Base-by-base conservation (phyloP, 1,284 basidiomycete genomes). In the Moniliella sp. region DNA sequence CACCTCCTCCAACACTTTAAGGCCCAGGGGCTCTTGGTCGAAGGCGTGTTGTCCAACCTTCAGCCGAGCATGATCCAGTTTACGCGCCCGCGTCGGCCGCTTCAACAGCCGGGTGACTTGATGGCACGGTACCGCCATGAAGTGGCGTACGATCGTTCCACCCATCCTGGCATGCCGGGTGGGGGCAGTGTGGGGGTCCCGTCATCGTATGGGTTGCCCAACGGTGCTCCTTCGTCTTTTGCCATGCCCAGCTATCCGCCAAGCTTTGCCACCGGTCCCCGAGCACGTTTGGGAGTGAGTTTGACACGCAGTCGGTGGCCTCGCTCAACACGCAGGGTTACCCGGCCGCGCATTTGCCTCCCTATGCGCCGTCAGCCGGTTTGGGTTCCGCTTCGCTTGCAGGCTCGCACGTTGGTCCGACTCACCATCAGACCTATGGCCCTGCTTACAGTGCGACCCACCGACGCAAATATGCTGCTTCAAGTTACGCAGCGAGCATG, bases 1-100 rank as follows among this genome's bases (percentile, higher is more conserved):
- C 86, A 88, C 60, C 74, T 99, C 33, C 70, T 99, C 33, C 91
- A 84, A 1, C 91, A 97, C 61, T 97, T 88, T 73, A 97, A 97
- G 66, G 88, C 94, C 64, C 84, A 80, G 63, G 74, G 68, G 35
- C 76, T 74, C 51, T 74, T 99, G 30, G 91, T 99, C 16, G 91
- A 99, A 62, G 91, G 91, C 2, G 82, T 86, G 1, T 68, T 99
- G 32, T 88, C 75, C 62, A 97, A 99, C 63, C 66, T 99, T 23
- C 91, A 94, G 61, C 71, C 83, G 4, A 86, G 81, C 64, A 88
- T 97, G 86, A 93, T 97, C 36, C 91, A 94, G 60, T 94, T 99
- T 65, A 36, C 33, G 30, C 44, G 42, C 30, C 50, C 50, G 15
- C 37, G 48, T 12, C 36, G 50, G 15, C 48, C 49, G 5, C 33